phyloP scores from a whole-genome alignment of 495 filamentous ascomycete genomes.

The Annulohypoxylon stygium region DNA sequence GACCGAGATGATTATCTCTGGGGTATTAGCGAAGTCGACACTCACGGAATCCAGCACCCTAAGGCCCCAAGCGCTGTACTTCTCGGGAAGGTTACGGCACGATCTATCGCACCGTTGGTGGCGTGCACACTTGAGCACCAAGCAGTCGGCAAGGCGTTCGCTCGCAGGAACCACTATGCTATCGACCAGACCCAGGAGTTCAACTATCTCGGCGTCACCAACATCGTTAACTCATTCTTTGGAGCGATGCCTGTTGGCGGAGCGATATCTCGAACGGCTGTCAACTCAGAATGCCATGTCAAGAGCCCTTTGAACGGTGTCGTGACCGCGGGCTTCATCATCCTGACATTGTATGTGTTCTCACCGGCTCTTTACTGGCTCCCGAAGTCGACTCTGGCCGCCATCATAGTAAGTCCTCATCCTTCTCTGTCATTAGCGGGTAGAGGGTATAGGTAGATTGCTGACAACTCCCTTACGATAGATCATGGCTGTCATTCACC shows the following conservation, averaged over 20 bases:
- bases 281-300: constrained; percentile 62
- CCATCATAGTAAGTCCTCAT: constrained; percentile 62
- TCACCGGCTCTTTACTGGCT: constrained; percentile 65
- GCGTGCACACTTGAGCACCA: constrained; percentile 63
- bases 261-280: constrained; percentile 64
- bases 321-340: constrained; percentile 61
- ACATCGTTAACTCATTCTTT: constrained; percentile 65
- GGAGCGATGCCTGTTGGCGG: constrained; percentile 63
- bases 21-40: constrained; percentile 58
- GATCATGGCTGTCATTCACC: constrained; percentile 61
- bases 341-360: constrained; percentile 63
- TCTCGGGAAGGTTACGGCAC: constrained; percentile 55
- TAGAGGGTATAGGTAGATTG: background rate
- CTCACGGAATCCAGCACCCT: constrained; percentile 58
- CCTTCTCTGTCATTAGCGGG: too few relatives aligned
- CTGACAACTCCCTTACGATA: constrained; percentile 20
- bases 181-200: constrained; percentile 65
- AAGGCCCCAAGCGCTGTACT: constrained; percentile 52
- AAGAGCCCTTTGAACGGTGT: constrained; percentile 61
- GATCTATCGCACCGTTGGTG: constrained; percentile 61
- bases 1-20: constrained; percentile 56
- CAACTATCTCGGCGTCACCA: constrained; percentile 61
- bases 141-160: constrained; percentile 63
- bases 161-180: constrained; percentile 60
- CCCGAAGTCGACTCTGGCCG: constrained; percentile 62